Evolutionary conservation across 148 eudicot genomes (phyloP).

Genomic region (Hydrangea macrophylla): DNA sequence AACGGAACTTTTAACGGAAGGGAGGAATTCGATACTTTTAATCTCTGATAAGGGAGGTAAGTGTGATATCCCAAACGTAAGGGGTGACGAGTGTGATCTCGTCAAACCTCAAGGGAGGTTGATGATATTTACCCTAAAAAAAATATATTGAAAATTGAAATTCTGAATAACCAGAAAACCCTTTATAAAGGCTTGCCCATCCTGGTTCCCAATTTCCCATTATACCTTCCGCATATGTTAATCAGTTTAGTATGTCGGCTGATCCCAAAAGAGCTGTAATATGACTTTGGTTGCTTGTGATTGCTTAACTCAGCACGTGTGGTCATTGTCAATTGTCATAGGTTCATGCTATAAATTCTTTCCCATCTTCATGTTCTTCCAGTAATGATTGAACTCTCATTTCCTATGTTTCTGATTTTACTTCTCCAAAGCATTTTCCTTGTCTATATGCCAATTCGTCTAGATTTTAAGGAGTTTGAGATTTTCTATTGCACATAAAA

Average conservation of each 20-base stretch:
- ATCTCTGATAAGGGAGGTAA: too few species aligned
- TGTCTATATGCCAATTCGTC: background rate
- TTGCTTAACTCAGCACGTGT: background rate
- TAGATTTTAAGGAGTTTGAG: background rate
- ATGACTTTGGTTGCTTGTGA: background rate
- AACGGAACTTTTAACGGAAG: too few species aligned
- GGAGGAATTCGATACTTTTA: too few species aligned
- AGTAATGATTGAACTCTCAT: background rate
- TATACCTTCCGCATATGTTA: too few species aligned
- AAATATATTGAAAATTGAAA: too few species aligned
- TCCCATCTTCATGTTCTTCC: background rate
- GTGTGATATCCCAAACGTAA: too few species aligned
- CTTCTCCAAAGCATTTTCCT: slow-evolving; percentile 5
- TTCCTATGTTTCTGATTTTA: background rate
- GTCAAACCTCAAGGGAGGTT: too few species aligned
- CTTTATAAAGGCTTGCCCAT: too few species aligned
- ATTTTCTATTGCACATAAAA: background rate
- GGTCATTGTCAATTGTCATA: background rate
- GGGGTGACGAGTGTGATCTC: too few species aligned
- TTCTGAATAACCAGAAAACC: too few species aligned
- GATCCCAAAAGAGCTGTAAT: background rate
- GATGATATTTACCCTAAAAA: too few species aligned
- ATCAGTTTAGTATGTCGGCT: background rate
- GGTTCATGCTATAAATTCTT: background rate
- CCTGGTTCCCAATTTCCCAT: too few species aligned